A percentile compares a stretch with the other conserved stretches of the same genome.
Evolutionary conservation across 208 protist genomes (phyloP).

Genomic region (Trypanosoma congolense): DNA sequence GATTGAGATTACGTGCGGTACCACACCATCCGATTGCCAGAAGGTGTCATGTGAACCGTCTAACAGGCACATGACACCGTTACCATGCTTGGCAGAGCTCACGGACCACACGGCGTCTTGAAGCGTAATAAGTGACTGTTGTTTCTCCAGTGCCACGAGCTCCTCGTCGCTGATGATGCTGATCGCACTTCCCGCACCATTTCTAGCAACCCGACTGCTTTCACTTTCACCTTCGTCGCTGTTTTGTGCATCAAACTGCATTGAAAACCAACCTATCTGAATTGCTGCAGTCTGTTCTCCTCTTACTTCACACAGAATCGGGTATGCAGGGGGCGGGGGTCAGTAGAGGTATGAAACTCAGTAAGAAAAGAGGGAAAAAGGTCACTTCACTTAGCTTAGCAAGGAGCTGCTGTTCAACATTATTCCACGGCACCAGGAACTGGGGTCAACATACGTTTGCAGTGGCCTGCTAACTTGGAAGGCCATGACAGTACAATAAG

Average conservation of each 20-base stretch:
- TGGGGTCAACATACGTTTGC: no score
- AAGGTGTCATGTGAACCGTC: slow-evolving; percentile 56
- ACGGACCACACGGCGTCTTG: slow-evolving; percentile 70
- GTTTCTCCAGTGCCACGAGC: slow-evolving; percentile 12
- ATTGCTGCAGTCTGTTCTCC: no score
- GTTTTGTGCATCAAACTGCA: slow-evolving; percentile 3
- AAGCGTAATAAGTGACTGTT: slow-evolving; percentile 14
- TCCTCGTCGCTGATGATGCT: slow-evolving; percentile 10
- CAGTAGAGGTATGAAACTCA: no score
- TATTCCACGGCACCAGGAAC: no score
- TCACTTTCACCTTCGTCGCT: slow-evolving; percentile 8
- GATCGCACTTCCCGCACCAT: neutral
- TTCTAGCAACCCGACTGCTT: neutral
- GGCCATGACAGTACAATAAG: no score
- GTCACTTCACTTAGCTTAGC: no score
- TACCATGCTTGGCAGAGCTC: slow-evolving; percentile 86
- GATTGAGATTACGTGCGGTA: slow-evolving; percentile 74
- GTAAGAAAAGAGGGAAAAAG: no score
- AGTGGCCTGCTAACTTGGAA: no score
- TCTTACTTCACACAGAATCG: no score
- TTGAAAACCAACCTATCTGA: no score
- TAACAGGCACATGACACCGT: slow-evolving; percentile 64
- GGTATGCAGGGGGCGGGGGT: no score
- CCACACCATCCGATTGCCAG: slow-evolving; percentile 87
- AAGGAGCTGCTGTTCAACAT: no score